These are phyloP conservation scores for Crotalaria pallida DNA, from an alignment of 306 rosid genomes.

Conservation along the genomic window DNA sequence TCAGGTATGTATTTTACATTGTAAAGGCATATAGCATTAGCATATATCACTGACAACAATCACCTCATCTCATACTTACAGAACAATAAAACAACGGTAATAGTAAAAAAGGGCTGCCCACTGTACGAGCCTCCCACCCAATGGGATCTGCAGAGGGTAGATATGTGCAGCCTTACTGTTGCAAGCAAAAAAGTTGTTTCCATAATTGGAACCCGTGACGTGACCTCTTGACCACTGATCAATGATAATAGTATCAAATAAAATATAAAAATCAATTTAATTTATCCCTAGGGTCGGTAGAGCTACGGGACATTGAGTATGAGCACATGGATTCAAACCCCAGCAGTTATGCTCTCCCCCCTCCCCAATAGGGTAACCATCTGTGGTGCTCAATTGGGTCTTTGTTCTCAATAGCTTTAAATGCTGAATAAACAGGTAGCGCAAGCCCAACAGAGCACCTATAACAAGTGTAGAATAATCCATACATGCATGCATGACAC, in stretches of 20 bases:
- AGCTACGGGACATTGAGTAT: no score
- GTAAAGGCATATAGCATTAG: neutral
- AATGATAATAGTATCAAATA: neutral
- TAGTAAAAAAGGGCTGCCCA: no score
- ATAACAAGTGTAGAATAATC: conserved; percentile 6
- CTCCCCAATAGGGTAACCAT: conserved; percentile 59
- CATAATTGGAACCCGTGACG: no score
- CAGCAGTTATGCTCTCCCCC: no score
- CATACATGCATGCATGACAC: no score
- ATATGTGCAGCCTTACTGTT: no score
- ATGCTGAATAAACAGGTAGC: conserved; percentile 53
- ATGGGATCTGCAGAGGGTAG: no score
- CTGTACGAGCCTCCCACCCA: no score
- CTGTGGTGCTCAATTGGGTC: conserved; percentile 40
- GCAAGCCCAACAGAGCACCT: conserved; percentile 51
- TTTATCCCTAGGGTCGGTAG: no score
- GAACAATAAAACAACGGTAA: neutral
- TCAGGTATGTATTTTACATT: neutral
- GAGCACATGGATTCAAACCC: no score
- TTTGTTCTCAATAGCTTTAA: conserved; percentile 55
- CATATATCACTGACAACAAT: neutral
- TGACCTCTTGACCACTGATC: no score
- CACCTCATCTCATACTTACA: neutral
- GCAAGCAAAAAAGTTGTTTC: no score
- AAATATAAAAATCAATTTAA: neutral